Evolutionary conservation across 2,329 filamentous ascomycete genomes (phyloP).

Genomic region (Xylariaceae sp.): DNA sequence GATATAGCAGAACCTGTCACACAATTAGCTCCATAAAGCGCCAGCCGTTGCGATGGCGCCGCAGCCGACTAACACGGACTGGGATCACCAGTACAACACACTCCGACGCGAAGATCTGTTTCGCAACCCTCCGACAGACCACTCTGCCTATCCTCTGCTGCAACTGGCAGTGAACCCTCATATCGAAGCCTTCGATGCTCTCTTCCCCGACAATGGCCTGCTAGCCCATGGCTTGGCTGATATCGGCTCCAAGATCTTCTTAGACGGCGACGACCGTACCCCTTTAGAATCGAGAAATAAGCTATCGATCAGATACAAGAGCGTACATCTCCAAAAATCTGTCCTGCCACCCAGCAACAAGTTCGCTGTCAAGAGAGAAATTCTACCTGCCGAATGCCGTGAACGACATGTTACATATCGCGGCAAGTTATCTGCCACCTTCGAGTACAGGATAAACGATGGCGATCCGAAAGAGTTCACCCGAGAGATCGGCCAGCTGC

Average conservation of each 20-base stretch:
- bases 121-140: conserved; percentile 78
- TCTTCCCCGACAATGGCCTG: conserved; percentile 69
- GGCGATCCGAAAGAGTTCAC: conserved; percentile 77
- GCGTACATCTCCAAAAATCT: conserved; percentile 78
- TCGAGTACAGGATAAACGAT: conserved; percentile 84
- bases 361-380: conserved; percentile 69
- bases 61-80: conserved; percentile 59
- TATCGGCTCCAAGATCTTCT: conserved; percentile 81
- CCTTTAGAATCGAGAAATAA: conserved; percentile 61
- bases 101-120: conserved; percentile 84
- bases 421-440: conserved; percentile 73
- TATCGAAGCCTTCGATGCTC: conserved; percentile 89
- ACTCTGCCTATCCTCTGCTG: conserved; percentile 80
- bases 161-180: conserved; percentile 85
- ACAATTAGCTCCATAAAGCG: background rate
- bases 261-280: conserved; percentile 71
- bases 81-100: conserved; percentile 83
- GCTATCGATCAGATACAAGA: conserved; percentile 71
- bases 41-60: conserved; percentile 43
- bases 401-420: conserved; percentile 90
- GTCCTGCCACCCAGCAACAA: conserved; percentile 78
- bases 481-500: conserved; percentile 81
- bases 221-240: conserved; percentile 74
- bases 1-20: background rate
- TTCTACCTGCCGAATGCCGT: conserved; percentile 87